Base-by-base conservation (phyloP, 495 filamentous ascomycete species). In the Penicillium taxi region DNA sequence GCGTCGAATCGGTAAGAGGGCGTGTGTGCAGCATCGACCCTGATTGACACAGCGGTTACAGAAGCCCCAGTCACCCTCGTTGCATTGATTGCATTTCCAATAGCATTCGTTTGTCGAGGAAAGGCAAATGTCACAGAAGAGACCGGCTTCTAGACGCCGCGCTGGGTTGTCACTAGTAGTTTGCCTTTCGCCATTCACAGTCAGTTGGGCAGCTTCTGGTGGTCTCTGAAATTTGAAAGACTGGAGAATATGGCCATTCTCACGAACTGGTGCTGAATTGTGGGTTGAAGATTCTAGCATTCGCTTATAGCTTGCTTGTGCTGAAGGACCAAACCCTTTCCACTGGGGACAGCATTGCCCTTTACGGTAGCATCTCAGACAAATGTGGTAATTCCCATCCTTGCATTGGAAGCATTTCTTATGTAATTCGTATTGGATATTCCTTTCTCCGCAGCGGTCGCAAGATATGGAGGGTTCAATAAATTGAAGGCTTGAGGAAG, bases 51-150 rank as follows among this genome's bases (percentile, higher is more conserved):
- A 95, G 38, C 59, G 52, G 41, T 81, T 81, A 61, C 88, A 95
- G 49, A 84, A 94, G 1, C 88, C 88, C 88, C 87, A 95, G 49
- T 88, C 86, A 17, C 84, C 87, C 36, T 89, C 80, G 48, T 94
- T 93, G 59, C 88, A 95, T 24, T 66, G 46, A 37, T 76, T 74
- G 56, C 88, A 95, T 40, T 81, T 75, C 87, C 86, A 95, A 53
- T 80, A 87, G 53, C 81, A 85, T 15, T 79, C 71, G 41, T 91
- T 86, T 0, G 84, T 67, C 56, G 73, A 78, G 0, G 72, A 66
- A n/a, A 67, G 59, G 50, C 88, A 95, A 26, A 73, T 70, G 17
- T 76, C 72, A 59, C 88, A 95, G 56, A 95, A 94, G 15, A 80
- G 71, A n/a, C 88, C 88, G 29, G 70, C 74, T 54, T 85, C 73